A percentile compares a stretch with the other conserved stretches of the same genome.
Evolutionary conservation across 78 protist genomes (phyloP).

Genomic region (Dictyostelium discoideum): DNA sequence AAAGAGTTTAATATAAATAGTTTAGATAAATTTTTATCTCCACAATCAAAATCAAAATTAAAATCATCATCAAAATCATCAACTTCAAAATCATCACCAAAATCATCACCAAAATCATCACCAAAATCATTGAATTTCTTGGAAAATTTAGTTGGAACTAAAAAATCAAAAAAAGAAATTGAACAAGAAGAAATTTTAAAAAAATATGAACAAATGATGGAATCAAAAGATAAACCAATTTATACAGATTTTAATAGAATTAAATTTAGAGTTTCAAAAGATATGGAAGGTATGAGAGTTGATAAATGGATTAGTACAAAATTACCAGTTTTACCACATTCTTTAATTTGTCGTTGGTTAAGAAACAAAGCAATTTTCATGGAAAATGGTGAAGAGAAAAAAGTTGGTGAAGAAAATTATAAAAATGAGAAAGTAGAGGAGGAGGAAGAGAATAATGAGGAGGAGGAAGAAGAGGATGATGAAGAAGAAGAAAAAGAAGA

Average conservation of each 20-base stretch:
- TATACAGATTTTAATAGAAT: neutral
- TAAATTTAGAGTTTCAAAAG: neutral
- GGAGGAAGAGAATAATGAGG: neutral
- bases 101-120: neutral
- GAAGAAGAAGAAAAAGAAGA: neutral
- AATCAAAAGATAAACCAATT: conserved; percentile 2
- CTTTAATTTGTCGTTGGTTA: neutral
- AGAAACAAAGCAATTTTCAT: neutral
- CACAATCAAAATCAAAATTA: neutral
- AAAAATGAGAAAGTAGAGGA: neutral
- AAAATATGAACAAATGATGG: neutral
- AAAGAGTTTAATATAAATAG: neutral
- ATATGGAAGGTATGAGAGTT: conserved; percentile 17
- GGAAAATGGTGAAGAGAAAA: neutral
- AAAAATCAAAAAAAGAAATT: neutral
- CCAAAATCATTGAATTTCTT: neutral
- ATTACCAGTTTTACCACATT: conserved; percentile 1
- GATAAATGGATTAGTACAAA: conserved; percentile 1
- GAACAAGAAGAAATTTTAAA: neutral
- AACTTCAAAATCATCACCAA: neutral
- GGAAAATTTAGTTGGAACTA: neutral
- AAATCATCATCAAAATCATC: neutral
- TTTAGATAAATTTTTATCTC: neutral
- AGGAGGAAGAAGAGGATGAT: neutral
- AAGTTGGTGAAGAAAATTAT: neutral